These are phyloP conservation scores for Alternaria postmessia DNA, from an alignment of 2,329 filamentous ascomycete species.

Conservation along the genomic window DNA sequence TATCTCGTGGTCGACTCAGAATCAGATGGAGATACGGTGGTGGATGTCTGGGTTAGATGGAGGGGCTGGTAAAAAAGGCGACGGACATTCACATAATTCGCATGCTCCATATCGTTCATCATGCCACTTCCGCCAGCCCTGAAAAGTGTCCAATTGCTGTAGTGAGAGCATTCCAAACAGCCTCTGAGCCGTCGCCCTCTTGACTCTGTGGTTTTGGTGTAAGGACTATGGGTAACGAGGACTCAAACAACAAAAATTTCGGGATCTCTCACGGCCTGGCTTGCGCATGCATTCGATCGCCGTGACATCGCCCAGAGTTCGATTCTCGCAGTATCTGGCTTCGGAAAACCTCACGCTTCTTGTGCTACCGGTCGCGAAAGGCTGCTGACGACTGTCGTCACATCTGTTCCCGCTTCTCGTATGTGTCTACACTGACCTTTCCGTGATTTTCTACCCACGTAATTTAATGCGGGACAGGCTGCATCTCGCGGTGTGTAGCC, in stretches of 20 bases:
- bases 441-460: constrained; percentile 52
- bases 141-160: neutral
- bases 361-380: constrained; percentile 50
- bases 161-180: neutral
- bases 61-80: constrained; percentile 66
- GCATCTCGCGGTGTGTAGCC: constrained; percentile 30
- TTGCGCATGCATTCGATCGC: constrained; percentile 32
- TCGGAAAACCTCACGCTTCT: constrained; percentile 49
- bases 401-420: constrained; percentile 47
- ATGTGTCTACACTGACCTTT: constrained; percentile 44
- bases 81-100: neutral
- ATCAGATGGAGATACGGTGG: constrained; percentile 61
- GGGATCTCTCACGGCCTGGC: constrained; percentile 43
- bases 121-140: neutral
- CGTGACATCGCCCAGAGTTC: constrained; percentile 39
- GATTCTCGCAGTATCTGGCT: constrained; percentile 44
- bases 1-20: constrained; percentile 77
- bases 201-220: neutral
- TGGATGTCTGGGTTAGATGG: constrained; percentile 79
- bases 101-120: neutral
- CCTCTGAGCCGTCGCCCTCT: neutral
- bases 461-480: constrained; percentile 46
- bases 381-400: constrained; percentile 52
- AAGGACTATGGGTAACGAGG: constrained; percentile 14
- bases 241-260: constrained; percentile 9